Base-by-base conservation (phyloP, 192 early-diverging fungal species). In the Linnemannia schmuckeri region DNA sequence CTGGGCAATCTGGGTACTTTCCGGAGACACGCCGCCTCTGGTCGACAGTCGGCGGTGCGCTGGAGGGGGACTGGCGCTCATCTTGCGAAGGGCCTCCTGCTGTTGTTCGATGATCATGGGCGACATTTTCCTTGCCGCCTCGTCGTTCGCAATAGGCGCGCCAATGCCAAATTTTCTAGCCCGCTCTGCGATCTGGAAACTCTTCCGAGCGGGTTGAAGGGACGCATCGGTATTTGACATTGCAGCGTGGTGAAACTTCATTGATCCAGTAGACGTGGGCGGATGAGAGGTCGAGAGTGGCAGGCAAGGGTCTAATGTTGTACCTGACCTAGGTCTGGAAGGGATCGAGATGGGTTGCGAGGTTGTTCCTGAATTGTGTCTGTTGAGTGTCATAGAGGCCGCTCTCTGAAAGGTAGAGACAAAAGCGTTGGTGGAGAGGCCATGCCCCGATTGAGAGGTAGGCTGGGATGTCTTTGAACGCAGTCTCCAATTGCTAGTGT, bases 91-190 rank as follows among this genome's bases (percentile, higher is more conserved):
- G 0, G 85, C 85, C 44, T 87, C 85, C 68, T 87, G 85, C 17
- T 87, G 85, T 30, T 87, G 85, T 30, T 87, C 85, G 37, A 81
- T 81, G 37, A 87, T 87, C 75, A 87, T 87, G 4, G 85, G 85
- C 1, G 85, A 87, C 85, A 87, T 87, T 46, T 81, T 77, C 49
- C 85, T 73, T 17, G 85, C 85, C 1, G 85, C 85, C 24, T 87
- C 88, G 35, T 86, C 78, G 40, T 91, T 91, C 46, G 83, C 83
- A 33, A 90, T 76, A 22, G 90, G 90, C 12, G 80, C 75, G 18
- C 90, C 85, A 54, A 91, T 91, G 22, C 90, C 90, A 68, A 76
- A 76, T 38, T 89, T 89, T 18, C 83, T 80, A 4, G 90, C 90
- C 7, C 87, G 70, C 41, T 89, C 90, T 49, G 89, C 90, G 41